phyloP scores from a whole-genome alignment of 2,329 filamentous ascomycete species.

The Nemania serpens region DNA sequence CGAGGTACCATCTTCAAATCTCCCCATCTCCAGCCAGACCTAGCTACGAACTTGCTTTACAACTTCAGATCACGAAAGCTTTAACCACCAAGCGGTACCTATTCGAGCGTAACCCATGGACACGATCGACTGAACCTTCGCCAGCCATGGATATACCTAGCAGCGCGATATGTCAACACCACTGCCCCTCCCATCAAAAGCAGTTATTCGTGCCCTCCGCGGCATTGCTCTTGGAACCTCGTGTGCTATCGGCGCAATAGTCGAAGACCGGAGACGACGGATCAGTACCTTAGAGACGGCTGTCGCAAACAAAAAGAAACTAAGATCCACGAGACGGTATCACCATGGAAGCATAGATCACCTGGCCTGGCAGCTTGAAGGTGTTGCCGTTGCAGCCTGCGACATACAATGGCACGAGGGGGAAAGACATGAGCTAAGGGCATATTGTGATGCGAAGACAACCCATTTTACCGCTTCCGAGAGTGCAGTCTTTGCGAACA shows the following conservation, averaged over 20 bases:
- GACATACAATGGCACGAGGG: conserved; percentile 31
- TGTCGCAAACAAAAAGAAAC: conserved; percentile 57
- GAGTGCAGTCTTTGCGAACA: not conserved
- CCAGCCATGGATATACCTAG: conserved; percentile 16
- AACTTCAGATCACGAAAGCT: no score
- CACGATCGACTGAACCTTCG: not conserved
- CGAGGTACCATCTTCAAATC: no score
- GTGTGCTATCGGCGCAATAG: conserved; percentile 58
- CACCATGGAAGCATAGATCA: conserved; percentile 27
- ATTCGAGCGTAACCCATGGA: conserved; percentile 7
- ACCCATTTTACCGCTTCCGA: not conserved
- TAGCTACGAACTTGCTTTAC: no score
- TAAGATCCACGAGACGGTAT: conserved; percentile 49
- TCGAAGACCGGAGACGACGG: conserved; percentile 61
- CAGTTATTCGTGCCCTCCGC: conserved; percentile 59
- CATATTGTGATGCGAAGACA: not conserved
- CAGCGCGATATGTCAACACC: conserved; percentile 49
- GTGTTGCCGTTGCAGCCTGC: conserved; percentile 15
- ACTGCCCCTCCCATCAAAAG: conserved; percentile 58
- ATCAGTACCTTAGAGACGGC: conserved; percentile 56
- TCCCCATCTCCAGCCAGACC: no score
- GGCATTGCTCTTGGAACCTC: conserved; percentile 61
- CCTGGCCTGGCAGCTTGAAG: conserved; percentile 25
- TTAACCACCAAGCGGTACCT: no score
- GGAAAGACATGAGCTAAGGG: not conserved